A percentile compares a stretch with the other conserved stretches of the same genome.
Evolutionary conservation across 2,329 filamentous ascomycete genomes (phyloP).

Genomic region (Trichophyton verrucosum): DNA sequence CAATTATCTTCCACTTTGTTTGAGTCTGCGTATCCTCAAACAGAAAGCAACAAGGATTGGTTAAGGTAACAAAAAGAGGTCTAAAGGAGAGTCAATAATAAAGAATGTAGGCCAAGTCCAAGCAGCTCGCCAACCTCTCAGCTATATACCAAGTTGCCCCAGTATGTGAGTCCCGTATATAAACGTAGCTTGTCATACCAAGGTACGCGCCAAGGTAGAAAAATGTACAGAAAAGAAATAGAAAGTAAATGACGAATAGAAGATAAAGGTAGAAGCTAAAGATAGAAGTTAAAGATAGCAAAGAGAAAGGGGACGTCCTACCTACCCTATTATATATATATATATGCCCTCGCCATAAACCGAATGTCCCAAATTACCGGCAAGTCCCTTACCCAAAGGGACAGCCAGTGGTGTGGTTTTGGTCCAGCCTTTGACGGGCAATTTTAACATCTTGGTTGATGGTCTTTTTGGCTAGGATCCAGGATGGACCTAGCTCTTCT

Average conservation of each 20-base stretch:
- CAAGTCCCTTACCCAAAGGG: not conserved
- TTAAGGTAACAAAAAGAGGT: not conserved
- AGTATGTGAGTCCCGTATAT: not conserved
- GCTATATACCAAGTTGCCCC: not conserved
- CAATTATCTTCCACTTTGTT: not conserved
- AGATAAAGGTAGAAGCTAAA: not conserved
- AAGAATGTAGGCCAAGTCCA: not conserved
- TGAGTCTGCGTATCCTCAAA: not conserved
- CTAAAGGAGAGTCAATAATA: not conserved
- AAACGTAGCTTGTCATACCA: not conserved
- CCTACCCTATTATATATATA: not conserved
- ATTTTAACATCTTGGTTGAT: not conserved
- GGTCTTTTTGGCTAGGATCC: not conserved
- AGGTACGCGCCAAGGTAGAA: no score
- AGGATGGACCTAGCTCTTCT: conserved; percentile 48
- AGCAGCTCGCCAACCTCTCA: not conserved
- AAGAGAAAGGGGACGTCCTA: not conserved
- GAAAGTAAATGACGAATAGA: not conserved
- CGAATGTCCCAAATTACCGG: not conserved
- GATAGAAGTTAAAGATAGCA: not conserved
- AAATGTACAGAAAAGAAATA: not conserved
- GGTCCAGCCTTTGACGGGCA: not conserved
- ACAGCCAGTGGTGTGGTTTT: conserved; percentile 1
- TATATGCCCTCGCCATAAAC: not conserved
- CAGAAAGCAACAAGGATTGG: not conserved